Percentiles rank a stretch among this genome's conserved stretches.
Conservation (phyloP, 2,329 filamentous ascomycete genomes). For the Leptodontidium sp. region DNA sequence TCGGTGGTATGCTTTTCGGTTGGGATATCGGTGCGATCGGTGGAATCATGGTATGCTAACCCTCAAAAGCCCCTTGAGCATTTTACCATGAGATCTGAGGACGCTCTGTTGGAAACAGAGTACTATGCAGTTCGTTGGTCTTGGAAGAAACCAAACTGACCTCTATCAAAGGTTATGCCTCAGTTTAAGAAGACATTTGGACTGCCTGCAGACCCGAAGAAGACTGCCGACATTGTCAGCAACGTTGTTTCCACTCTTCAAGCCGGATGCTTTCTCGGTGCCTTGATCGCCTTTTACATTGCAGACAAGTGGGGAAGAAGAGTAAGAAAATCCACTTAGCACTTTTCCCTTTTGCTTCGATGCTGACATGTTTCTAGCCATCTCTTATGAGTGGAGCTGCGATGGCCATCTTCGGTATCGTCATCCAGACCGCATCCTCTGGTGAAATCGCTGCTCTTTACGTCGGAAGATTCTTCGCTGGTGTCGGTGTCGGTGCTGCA, state of each 20-base stretch:
- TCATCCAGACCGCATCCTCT: neutral
- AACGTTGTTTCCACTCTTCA: slow-evolving; percentile 74
- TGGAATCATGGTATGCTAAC: slow-evolving; percentile 66
- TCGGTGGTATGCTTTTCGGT: slow-evolving; percentile 70
- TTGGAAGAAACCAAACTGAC: neutral
- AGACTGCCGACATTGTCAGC: slow-evolving; percentile 54
- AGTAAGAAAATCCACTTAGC: slow-evolving; percentile 38
- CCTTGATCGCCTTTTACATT: slow-evolving; percentile 56
- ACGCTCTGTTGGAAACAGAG: slow-evolving; percentile 51
- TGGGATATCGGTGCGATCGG: slow-evolving; percentile 76
- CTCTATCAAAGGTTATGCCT: neutral
- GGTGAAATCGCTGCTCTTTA: slow-evolving; percentile 62
- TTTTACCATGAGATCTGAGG: slow-evolving; percentile 44
- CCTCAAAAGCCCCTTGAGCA: slow-evolving; percentile 50
- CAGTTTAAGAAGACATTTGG: slow-evolving; percentile 18
- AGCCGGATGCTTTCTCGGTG: slow-evolving; percentile 72
- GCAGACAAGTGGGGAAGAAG: slow-evolving; percentile 48
- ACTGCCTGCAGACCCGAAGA: neutral
- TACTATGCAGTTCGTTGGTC: neutral
- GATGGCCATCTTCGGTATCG: slow-evolving; percentile 7
- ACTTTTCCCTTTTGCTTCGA: neutral
- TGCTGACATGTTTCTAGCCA: neutral
- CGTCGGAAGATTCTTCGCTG: slow-evolving; percentile 64
- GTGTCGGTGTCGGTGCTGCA: slow-evolving; percentile 59
- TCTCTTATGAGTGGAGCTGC: slow-evolving; percentile 3